Evolutionary conservation across 257 asterid genomes (phyloP).

Genomic region (Ligustrum vulgare): DNA sequence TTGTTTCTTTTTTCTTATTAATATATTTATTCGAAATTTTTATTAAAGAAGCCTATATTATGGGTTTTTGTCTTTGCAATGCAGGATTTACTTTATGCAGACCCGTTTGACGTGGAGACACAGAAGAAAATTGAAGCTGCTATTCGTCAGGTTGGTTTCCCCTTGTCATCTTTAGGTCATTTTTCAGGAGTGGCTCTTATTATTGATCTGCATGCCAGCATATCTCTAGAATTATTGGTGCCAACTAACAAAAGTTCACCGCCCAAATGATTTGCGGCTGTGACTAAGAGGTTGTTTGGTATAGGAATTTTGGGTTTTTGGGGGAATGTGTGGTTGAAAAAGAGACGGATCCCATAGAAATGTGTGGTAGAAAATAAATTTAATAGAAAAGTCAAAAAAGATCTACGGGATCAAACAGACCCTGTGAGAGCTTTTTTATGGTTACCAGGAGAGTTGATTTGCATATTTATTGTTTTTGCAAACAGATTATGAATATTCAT

Average conservation of each 20-base stretch:
- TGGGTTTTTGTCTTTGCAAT: conserved; percentile 14
- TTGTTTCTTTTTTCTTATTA: neutral
- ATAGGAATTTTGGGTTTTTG: too few species aligned
- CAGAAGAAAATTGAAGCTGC: conserved; percentile 94
- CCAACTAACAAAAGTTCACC: neutral
- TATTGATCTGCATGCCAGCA: conserved; percentile 1
- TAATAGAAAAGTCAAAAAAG: too few species aligned
- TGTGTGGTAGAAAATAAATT: too few species aligned
- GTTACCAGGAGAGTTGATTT: neutral
- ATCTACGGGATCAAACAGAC: too few species aligned
- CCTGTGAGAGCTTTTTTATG: neutral
- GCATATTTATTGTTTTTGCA: neutral
- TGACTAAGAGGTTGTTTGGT: neutral
- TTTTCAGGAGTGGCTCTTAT: conserved; percentile 18
- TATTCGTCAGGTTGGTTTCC: conserved; percentile 75
- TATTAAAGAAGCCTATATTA: conserved; percentile 14
- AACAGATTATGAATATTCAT: neutral
- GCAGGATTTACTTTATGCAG: conserved; percentile 90
- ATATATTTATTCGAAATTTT: neutral
- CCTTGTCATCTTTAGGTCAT: conserved; percentile 14
- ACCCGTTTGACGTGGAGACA: conserved; percentile 98
- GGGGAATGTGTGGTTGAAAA: too few species aligned
- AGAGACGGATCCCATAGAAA: too few species aligned
- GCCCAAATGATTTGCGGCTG: neutral
- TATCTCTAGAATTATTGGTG: conserved; percentile 11